phyloP scores from a whole-genome alignment of 2,329 filamentous ascomycete species.

The Colletotrichum echinochloae region DNA sequence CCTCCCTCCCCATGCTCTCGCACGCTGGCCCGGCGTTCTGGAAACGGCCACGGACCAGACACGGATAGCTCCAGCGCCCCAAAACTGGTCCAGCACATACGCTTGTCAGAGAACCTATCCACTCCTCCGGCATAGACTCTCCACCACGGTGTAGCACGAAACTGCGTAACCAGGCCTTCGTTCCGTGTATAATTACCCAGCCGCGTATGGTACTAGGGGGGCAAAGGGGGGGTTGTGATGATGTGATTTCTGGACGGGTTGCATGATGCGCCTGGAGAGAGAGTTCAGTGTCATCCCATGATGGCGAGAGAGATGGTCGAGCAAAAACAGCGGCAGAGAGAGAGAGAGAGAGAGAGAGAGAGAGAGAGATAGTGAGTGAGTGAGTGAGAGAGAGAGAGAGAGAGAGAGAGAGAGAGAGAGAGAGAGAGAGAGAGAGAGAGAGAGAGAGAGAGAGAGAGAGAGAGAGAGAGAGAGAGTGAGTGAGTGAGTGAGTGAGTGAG shows the following conservation, averaged over 20 bases:
- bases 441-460: too few relatives aligned
- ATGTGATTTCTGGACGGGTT: background rate
- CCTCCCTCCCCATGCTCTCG: background rate
- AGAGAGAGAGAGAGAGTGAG: too few relatives aligned
- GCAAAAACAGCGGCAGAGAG: background rate
- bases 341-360: too few relatives aligned
- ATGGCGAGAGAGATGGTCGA: background rate
- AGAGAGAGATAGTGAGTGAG: too few relatives aligned
- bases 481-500: too few relatives aligned
- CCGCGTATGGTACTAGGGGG: background rate
- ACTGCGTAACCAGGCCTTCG: slow-evolving; percentile 4
- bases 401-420: too few relatives aligned
- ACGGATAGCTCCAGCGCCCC: slow-evolving; percentile 14
- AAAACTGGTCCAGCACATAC: slow-evolving; percentile 25
- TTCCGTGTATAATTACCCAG: background rate
- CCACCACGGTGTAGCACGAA: slow-evolving; percentile 15
- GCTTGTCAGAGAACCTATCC: slow-evolving; percentile 6
- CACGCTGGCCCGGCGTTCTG: background rate
- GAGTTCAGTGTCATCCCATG: slow-evolving; percentile 4
- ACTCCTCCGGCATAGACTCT: background rate
- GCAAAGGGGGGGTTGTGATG: background rate
- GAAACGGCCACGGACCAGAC: background rate
- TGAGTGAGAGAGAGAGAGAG: too few relatives aligned
- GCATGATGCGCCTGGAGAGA: background rate
- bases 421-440: too few relatives aligned